Percentiles rank a stretch among this genome's conserved stretches.
phyloP scores from a whole-genome alignment of 495 filamentous ascomycete species.

The Cudoniella acicularis region DNA sequence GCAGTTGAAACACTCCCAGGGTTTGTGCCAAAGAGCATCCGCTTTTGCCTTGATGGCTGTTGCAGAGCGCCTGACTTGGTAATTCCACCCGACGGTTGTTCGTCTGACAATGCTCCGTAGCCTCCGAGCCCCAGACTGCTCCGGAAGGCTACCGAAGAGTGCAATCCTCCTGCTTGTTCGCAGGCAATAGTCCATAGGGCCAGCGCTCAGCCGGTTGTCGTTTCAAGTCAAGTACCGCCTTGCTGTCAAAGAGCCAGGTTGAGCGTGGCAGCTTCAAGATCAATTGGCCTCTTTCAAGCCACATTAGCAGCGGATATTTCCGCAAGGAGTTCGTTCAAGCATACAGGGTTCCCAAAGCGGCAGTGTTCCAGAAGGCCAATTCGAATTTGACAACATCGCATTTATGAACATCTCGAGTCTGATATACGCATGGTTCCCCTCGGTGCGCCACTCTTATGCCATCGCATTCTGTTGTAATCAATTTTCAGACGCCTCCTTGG shows the following conservation, averaged over 20 bases:
- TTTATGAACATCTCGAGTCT: background rate
- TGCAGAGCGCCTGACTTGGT: background rate
- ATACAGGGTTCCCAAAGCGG: background rate
- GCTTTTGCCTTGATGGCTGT: background rate
- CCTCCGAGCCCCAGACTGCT: background rate
- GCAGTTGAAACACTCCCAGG: background rate
- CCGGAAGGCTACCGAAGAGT: background rate
- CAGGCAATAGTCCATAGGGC: background rate
- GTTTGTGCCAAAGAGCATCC: background rate
- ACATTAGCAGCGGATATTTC: no score
- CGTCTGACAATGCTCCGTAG: no score
- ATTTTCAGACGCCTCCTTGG: background rate
- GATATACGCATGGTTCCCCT: background rate
- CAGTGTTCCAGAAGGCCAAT: slow-evolving; percentile 2
- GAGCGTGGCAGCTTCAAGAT: background rate
- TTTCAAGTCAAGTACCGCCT: background rate
- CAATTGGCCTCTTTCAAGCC: background rate
- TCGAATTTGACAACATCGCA: background rate
- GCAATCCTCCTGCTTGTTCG: background rate
- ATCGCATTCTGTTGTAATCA: background rate
- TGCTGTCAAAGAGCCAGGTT: background rate
- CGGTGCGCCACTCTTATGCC: background rate
- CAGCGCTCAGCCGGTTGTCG: background rate
- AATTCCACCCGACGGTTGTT: background rate
- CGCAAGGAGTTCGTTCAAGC: background rate